A percentile compares a stretch with the other conserved stretches of the same genome.
phyloP scores from a whole-genome alignment of 2,329 filamentous ascomycete species.

The Fusarium sarcochroum region DNA sequence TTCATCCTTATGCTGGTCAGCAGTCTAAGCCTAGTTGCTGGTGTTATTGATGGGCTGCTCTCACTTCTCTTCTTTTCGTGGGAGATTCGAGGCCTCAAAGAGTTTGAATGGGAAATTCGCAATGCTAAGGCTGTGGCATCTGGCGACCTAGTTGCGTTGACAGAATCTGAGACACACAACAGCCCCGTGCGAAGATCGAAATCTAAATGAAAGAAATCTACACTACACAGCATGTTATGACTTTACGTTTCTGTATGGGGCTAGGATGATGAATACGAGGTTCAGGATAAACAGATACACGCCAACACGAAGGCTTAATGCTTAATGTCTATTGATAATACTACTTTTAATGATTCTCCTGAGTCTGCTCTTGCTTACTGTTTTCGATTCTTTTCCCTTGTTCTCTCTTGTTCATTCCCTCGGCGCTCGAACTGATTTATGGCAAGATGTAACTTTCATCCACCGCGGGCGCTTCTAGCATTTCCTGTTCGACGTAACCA shows the following conservation, averaged over 20 bases:
- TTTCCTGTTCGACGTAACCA: slow-evolving; percentile 46
- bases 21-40: slow-evolving; percentile 81
- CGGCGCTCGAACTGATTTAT: not conserved
- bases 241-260: slow-evolving; percentile 35
- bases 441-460: not conserved
- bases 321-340: slow-evolving; percentile 50
- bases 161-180: slow-evolving; percentile 31
- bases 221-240: slow-evolving; percentile 29
- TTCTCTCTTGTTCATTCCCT: not conserved
- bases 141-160: slow-evolving; percentile 46
- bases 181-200: slow-evolving; percentile 30
- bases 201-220: slow-evolving; percentile 33
- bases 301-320: slow-evolving; percentile 32
- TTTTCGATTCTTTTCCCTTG: not conserved
- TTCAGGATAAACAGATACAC: slow-evolving; percentile 34
- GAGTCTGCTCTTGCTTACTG: not conserved
- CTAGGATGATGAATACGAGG: slow-evolving; percentile 41
- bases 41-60: slow-evolving; percentile 87
- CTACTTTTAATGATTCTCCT: slow-evolving; percentile 19
- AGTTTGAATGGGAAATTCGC: slow-evolving; percentile 93
- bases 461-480: not conserved
- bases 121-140: slow-evolving; percentile 70
- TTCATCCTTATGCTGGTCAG: slow-evolving; percentile 86
- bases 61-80: slow-evolving; percentile 87
- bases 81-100: slow-evolving; percentile 85